A percentile compares a stretch with the other conserved stretches of the same genome.
These are phyloP conservation scores for Luvunga scandens DNA, from an alignment of 345 rosid species.

Conservation along the genomic window DNA sequence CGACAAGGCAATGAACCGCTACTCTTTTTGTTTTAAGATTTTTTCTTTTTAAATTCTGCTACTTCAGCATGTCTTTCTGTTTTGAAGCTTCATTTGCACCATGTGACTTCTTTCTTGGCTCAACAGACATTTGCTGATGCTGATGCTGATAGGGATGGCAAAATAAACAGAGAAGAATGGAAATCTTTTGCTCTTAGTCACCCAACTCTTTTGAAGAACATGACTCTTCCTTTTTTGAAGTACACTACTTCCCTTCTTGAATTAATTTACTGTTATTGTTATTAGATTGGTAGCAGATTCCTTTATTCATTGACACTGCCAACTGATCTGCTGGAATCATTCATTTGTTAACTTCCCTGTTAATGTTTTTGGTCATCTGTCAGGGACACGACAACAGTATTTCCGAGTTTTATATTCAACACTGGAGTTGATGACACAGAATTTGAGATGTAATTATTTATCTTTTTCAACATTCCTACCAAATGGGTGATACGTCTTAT, in stretches of 20 bases:
- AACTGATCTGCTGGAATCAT: neutral
- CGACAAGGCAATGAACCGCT: constrained; percentile 16
- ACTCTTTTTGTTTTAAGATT: neutral
- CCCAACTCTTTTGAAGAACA: constrained; percentile 52
- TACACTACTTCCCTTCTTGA: constrained; percentile 5
- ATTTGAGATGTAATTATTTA: neutral
- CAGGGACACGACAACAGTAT: constrained; percentile 55
- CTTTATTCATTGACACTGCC: too few relatives aligned
- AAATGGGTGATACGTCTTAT: neutral
- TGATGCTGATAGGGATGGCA: constrained; percentile 54
- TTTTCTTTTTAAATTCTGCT: neutral
- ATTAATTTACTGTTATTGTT: neutral
- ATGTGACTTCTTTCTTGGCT: neutral
- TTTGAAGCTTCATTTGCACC: neutral
- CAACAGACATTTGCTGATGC: constrained; percentile 56
- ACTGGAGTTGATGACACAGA: constrained; percentile 45
- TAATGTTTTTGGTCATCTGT: neutral
- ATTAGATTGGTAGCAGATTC: neutral
- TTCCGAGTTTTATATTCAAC: constrained; percentile 68
- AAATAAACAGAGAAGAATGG: constrained; percentile 57
- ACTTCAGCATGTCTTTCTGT: neutral
- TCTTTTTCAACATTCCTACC: neutral
- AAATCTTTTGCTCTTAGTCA: constrained; percentile 37
- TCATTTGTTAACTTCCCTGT: neutral
- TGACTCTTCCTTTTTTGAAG: constrained; percentile 60